phyloP scores from a whole-genome alignment of 208 protist species.

The Leptomonas seymouri region DNA sequence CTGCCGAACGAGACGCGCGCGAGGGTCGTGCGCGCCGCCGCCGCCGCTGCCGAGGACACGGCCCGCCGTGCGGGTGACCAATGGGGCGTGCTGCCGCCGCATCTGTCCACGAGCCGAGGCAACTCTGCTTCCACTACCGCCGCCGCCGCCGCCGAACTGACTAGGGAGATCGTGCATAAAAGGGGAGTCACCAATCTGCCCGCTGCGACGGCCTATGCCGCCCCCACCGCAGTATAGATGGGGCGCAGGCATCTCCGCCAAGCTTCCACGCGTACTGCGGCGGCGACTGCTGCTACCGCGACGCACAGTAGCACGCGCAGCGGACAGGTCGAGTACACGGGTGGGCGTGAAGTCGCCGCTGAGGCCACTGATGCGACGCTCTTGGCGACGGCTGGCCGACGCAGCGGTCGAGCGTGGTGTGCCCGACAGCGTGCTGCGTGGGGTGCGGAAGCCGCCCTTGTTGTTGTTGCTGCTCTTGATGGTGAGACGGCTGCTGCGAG shows the following conservation, averaged over 20 bases:
- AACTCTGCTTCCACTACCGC: not conserved
- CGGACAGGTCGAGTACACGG: slow-evolving; percentile 28
- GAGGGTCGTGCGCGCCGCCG: not conserved
- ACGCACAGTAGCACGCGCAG: slow-evolving; percentile 23
- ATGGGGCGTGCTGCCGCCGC: slow-evolving; percentile 20
- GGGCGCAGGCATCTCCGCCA: slow-evolving; percentile 30
- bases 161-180: slow-evolving; percentile 15
- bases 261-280: slow-evolving; percentile 25
- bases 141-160: slow-evolving; percentile 10
- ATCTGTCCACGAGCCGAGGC: slow-evolving; percentile 7
- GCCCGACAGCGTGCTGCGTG: slow-evolving; percentile 19
- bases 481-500: slow-evolving; percentile 17
- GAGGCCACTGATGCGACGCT: slow-evolving; percentile 19
- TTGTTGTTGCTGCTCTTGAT: not conserved
- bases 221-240: slow-evolving; percentile 25
- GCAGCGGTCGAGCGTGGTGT: slow-evolving; percentile 16
- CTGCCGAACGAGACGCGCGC: slow-evolving; percentile 14
- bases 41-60: slow-evolving; percentile 22
- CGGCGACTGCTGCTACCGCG: slow-evolving; percentile 21
- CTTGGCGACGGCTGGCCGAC: slow-evolving; percentile 12
- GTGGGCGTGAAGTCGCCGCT: slow-evolving; percentile 28
- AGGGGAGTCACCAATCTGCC: slow-evolving; percentile 20
- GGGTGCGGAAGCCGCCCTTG: slow-evolving; percentile 4
- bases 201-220: slow-evolving; percentile 18
- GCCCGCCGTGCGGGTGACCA: slow-evolving; percentile 47